Evolutionary conservation across 805 yeast genomes (phyloP), one percentile per base, ranked within the genome.

Genomic region (Candida coleopterorum): DNA sequence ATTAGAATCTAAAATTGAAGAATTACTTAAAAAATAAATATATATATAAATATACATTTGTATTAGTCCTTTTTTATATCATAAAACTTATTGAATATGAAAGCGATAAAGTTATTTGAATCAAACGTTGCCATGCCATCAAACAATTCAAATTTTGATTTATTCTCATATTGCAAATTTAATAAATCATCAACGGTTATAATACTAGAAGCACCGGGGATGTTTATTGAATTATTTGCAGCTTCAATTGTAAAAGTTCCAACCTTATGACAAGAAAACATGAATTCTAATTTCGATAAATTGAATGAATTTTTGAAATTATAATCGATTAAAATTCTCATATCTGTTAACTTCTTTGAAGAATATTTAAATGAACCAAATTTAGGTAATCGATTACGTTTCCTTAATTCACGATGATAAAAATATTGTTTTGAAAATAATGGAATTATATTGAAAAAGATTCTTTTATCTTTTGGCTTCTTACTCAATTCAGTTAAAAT

Each of bases 291-390:
- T 48, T 82, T 84, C 12, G 83, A 81, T 32, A 77, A 68, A 11
- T 75, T 68, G 4, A 37, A 36, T 27, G 53, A 47, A 22, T 48
- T 40, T 33, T 49, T 44, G 35, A 70, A 63, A 12, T 70, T 72
- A 26, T 83, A 64, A 35, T 77, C 81, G 3, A 72, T 53, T 15
- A 89, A 55, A 1, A 88, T 73, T 0, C 84, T 81, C 44, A 75
- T 81, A 40, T 88, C 96, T 50, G 75, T 66, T 25, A 90, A 69
- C 49, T 79, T 81, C 46, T 82, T 81, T 4, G 86, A 81, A 0
- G 86, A 74, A 62, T 85, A 85, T 54, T 79, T 79, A 64, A 75
- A 83, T 2, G 85, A 77, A 3, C 95, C 95, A 57, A 80, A 85
- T 52, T 74, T 75, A 1, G 90, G 86, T 26, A 81, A 58, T 32